Evolutionary conservation across 306 rosid genomes (phyloP), one percentile per base, ranked within the genome.

Genomic region (Geum urbanum): DNA sequence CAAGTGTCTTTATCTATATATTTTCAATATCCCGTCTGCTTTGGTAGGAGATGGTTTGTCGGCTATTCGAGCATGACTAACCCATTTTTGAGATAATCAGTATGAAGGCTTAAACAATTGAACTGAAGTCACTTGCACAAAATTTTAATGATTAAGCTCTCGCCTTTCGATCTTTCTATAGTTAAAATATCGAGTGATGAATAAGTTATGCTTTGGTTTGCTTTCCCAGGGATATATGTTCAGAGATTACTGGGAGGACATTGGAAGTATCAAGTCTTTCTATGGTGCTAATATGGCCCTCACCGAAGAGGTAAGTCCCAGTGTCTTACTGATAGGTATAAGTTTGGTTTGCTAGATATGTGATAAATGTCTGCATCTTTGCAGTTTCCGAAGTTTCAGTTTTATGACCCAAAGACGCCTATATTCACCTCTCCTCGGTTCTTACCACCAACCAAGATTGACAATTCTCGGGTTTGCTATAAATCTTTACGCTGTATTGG

Each of bases 371-470:
- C 52, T 70, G 14, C 44, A 55, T 19, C 66, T 74, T 70, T 72
- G 74, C 87, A 90, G 98, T 61, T 57, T 27, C 90, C 96, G 3
- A 84, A 72, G 79, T 92, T 90, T 69, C 75, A 90, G 72, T 92
- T 92, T 67, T 92, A 92, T 70, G 96, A 92, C 70, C 91, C 96
- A 12, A 88, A 85, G 82, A 90, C 94, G n/a, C 97, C 98, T 7
- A 77, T 92, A 71, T 92, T 69, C 83, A 90, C 98, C 19, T 92
- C 96, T 78, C 98, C 97, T 44, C 71, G 90, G 66, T 92, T 92
- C 87, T 84, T 92, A 44, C 98, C 98, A 24, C 98, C 98, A 70
- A 88, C 98, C 15, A 92, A 92, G 94, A 88, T 92, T 2, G 98
- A 92, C 32, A 82, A 80, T 12, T 86, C 89, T 78, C 84, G 76